Conservation (phyloP, 2,329 filamentous ascomycete species). For the Aureobasidium mangrovei region DNA sequence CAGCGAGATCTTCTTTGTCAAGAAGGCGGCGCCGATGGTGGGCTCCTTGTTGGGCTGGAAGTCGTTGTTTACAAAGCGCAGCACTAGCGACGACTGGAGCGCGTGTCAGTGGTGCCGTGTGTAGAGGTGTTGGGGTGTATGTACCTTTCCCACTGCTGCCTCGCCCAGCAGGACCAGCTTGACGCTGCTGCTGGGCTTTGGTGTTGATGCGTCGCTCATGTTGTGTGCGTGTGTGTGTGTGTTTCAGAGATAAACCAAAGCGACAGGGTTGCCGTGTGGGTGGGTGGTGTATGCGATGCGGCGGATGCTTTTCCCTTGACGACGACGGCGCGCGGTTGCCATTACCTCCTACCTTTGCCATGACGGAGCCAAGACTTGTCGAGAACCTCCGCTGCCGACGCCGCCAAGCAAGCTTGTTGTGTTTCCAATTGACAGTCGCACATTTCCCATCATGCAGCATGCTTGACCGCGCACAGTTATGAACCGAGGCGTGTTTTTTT, state of each 20-base stretch:
- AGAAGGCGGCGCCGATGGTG: slow-evolving; percentile 95
- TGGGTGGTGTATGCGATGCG: neutral
- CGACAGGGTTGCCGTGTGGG: neutral
- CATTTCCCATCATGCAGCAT: neutral
- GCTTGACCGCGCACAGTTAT: neutral
- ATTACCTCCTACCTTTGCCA: neutral
- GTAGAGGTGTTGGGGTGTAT: neutral
- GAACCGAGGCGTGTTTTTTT: neutral
- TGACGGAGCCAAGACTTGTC: slow-evolving; percentile 8
- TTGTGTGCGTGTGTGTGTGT: neutral
- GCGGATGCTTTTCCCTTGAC: neutral
- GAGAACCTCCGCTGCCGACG: neutral
- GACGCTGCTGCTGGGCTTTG: slow-evolving; percentile 98
- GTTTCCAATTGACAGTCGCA: neutral
- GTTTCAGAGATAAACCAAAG: too few relatives aligned
- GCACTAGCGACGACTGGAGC: slow-evolving; percentile 82
- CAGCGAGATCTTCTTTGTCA: slow-evolving; percentile 97
- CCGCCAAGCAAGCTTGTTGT: neutral
- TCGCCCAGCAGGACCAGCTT: slow-evolving; percentile 97
- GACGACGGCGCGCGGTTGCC: neutral
- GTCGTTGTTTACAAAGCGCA: slow-evolving; percentile 98
- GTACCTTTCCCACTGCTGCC: slow-evolving; percentile 95
- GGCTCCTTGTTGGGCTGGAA: slow-evolving; percentile 99
- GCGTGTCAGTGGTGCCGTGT: slow-evolving; percentile 18
- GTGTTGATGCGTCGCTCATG: slow-evolving; percentile 40